These are phyloP conservation scores for Eucalyptus victrix DNA, from an alignment of 345 rosid species.

Conservation along the genomic window DNA sequence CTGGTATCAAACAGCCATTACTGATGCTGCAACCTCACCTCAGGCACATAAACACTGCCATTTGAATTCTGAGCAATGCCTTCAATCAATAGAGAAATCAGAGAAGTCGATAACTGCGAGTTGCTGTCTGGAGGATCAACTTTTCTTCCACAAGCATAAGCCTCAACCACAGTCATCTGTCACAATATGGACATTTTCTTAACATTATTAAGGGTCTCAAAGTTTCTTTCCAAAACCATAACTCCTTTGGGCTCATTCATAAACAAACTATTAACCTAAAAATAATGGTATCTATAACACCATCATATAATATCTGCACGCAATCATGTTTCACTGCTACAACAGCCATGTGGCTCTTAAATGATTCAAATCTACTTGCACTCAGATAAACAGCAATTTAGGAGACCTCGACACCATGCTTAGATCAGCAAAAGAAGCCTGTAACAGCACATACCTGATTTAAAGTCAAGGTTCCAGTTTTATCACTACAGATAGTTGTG, in stretches of 20 bases:
- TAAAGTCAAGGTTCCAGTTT: constrained; percentile 86
- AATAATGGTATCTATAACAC: neutral
- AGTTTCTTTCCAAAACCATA: neutral
- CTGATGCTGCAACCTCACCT: constrained; percentile 16
- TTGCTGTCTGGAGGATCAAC: constrained; percentile 37
- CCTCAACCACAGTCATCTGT: constrained; percentile 94
- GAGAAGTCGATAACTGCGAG: constrained; percentile 30
- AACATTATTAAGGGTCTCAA: neutral
- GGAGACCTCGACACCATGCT: too few species aligned
- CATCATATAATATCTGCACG: too few species aligned
- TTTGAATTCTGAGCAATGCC: constrained; percentile 78
- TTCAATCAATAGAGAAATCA: constrained; percentile 42
- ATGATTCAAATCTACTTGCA: too few species aligned
- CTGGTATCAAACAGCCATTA: neutral
- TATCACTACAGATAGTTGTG: constrained; percentile 91
- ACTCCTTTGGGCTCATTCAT: neutral
- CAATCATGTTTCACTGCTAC: too few species aligned
- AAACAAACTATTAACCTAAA: constrained; percentile 28
- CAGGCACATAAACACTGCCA: constrained; percentile 70
- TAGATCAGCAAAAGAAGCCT: too few species aligned
- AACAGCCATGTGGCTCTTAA: too few species aligned
- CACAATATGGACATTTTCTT: neutral
- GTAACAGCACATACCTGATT: constrained; percentile 31
- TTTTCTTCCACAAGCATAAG: constrained; percentile 48
- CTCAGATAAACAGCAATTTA: too few species aligned